Evolutionary conservation across 768 basidiomycete genomes (phyloP).

Genomic region (Tricholoma flavovirens): DNA sequence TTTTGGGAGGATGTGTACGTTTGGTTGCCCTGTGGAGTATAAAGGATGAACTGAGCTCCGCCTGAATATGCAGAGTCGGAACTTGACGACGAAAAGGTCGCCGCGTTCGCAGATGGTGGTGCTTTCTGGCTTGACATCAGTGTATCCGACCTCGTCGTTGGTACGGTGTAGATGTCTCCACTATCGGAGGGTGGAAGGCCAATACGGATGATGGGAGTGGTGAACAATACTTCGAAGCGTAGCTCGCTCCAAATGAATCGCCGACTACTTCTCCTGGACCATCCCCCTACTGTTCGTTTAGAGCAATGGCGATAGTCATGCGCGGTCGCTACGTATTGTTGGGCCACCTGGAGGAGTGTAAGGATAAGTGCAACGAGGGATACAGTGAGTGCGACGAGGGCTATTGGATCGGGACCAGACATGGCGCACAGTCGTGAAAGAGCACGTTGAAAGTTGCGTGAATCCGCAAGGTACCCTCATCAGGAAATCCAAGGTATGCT

Average conservation of each 20-base stretch:
- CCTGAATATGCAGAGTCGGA: not conserved
- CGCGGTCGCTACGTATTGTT: not conserved
- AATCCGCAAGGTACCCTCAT: no score
- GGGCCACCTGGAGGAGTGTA: not conserved
- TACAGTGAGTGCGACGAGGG: not conserved
- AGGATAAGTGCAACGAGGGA: not conserved
- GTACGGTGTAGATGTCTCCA: not conserved
- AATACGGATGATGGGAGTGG: not conserved
- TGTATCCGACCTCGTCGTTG: not conserved
- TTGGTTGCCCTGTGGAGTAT: not conserved
- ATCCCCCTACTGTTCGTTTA: not conserved
- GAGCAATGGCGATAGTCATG: not conserved
- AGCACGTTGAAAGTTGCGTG: not conserved
- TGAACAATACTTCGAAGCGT: not conserved
- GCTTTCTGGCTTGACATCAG: not conserved
- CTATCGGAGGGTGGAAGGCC: not conserved
- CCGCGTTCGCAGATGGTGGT: not conserved
- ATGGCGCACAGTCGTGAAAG: not conserved
- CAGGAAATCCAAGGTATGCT: no score
- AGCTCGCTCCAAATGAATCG: not conserved
- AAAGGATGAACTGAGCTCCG: not conserved
- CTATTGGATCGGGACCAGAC: not conserved
- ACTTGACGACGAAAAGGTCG: not conserved
- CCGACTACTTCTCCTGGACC: not conserved
- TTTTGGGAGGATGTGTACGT: not conserved